Evolutionary conservation across 176 grass and related monocot genomes (phyloP).

Genomic region (Zoysia pacifica): DNA sequence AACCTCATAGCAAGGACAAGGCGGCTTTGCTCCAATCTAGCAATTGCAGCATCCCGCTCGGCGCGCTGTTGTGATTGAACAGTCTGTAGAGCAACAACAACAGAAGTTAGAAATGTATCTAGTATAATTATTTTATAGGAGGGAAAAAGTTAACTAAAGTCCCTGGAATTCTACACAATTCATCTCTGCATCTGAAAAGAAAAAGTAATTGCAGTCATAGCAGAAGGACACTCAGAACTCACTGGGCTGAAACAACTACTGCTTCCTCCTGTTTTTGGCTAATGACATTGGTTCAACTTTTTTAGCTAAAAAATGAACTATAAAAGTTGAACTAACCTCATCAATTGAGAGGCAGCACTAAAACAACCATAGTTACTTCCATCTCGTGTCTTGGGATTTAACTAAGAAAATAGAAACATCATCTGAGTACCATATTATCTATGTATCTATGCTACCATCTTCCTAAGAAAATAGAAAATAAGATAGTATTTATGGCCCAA

Average conservation of each 20-base stretch:
- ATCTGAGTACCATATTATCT: neutral
- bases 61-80: conserved; percentile 83
- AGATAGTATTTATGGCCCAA: neutral
- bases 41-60: conserved; percentile 73
- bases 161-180: neutral
- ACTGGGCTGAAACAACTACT: neutral
- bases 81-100: conserved; percentile 53
- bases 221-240: neutral
- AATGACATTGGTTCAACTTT: neutral
- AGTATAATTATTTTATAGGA: neutral
- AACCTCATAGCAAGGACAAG: conserved; percentile 68
- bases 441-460: neutral
- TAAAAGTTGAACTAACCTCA: neutral
- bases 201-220: neutral
- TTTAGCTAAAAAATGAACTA: neutral
- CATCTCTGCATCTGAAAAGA: neutral
- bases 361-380: neutral
- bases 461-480: neutral
- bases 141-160: conserved; percentile 20
- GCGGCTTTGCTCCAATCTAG: conserved; percentile 85
- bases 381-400: neutral
- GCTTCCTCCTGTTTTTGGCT: neutral
- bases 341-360: neutral
- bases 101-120: conserved; percentile 12
- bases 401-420: neutral